These are phyloP conservation scores for Kwoniella sp. DNA, from an alignment of 768 basidiomycete species.

Conservation along the genomic window DNA sequence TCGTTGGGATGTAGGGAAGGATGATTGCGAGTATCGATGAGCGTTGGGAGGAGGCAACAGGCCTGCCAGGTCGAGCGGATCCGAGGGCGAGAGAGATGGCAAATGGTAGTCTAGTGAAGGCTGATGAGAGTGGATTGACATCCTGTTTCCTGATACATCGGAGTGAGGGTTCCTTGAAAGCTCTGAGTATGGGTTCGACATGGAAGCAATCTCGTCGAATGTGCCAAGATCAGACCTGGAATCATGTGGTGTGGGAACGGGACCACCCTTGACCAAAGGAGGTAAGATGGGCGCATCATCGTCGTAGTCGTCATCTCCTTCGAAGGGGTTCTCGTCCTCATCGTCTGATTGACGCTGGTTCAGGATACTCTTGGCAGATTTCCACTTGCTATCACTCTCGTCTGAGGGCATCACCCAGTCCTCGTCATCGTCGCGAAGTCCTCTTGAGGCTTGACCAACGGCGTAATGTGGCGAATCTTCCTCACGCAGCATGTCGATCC, in stretches of 20 bases:
- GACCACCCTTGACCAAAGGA: conserved; percentile 40
- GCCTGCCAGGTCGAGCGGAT: conserved; percentile 64
- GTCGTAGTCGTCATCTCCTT: conserved; percentile 23
- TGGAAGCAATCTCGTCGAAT: conserved; percentile 25
- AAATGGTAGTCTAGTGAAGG: conserved; percentile 56
- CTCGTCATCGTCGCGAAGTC: conserved; percentile 18
- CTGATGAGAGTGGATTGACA: conserved; percentile 48
- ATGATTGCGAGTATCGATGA: conserved; percentile 16
- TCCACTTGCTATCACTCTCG: conserved; percentile 30
- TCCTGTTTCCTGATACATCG: conserved; percentile 21
- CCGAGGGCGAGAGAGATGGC: conserved; percentile 57
- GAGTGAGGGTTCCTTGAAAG: conserved; percentile 16
- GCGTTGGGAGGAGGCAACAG: conserved; percentile 19
- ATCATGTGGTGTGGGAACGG: conserved; percentile 49
- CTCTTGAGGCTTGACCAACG: conserved; percentile 5
- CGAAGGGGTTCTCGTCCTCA: conserved; percentile 16
- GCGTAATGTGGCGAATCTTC: conserved; percentile 43
- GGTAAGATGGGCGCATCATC: conserved; percentile 52
- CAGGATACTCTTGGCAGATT: conserved; percentile 31
- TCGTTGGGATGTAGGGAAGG: conserved; percentile 22
- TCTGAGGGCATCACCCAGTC: conserved; percentile 32
- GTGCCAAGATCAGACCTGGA: conserved; percentile 41
- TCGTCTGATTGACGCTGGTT: conserved; percentile 11
- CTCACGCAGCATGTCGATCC: conserved; percentile 53
- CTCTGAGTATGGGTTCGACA: conserved; percentile 25